phyloP scores from a whole-genome alignment of 495 filamentous ascomycete species.

The Xylaria bambusicola region DNA sequence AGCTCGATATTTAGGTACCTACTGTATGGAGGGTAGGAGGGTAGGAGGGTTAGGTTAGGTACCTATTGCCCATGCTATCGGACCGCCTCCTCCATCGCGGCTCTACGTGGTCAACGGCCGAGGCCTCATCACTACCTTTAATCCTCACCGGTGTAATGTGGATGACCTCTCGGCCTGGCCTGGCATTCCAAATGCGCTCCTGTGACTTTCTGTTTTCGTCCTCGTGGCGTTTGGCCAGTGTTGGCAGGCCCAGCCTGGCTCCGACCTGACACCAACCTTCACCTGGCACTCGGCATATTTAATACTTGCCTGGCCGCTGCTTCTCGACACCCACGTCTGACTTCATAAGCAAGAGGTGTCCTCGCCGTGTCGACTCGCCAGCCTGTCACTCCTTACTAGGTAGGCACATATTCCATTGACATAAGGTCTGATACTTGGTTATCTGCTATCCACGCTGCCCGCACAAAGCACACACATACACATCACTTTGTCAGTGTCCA shows the following conservation, averaged over 20 bases:
- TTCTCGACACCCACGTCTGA: background rate
- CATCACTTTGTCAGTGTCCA: background rate
- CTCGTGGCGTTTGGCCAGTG: conserved; percentile 6
- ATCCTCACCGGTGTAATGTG: background rate
- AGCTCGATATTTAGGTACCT: too few species aligned
- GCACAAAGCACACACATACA: background rate
- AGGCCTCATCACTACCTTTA: conserved; percentile 4
- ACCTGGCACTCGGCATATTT: conserved; percentile 15
- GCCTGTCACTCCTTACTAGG: conserved; percentile 3
- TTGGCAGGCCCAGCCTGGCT: conserved; percentile 10
- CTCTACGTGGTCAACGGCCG: background rate
- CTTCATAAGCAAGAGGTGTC: too few species aligned
- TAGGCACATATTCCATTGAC: background rate
- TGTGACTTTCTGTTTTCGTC: conserved; percentile 12
- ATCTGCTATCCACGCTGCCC: background rate
- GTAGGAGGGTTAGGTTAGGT: too few species aligned
- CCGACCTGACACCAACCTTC: background rate
- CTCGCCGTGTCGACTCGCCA: background rate
- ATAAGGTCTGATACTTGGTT: background rate
- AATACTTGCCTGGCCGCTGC: background rate
- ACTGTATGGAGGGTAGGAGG: too few species aligned
- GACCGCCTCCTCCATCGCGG: conserved; percentile 8
- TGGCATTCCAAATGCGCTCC: conserved; percentile 8
- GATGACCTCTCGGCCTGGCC: background rate
- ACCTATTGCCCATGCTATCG: conserved; percentile 8